Conservation (phyloP, 129 eudicot species). For the Logfia minima region DNA sequence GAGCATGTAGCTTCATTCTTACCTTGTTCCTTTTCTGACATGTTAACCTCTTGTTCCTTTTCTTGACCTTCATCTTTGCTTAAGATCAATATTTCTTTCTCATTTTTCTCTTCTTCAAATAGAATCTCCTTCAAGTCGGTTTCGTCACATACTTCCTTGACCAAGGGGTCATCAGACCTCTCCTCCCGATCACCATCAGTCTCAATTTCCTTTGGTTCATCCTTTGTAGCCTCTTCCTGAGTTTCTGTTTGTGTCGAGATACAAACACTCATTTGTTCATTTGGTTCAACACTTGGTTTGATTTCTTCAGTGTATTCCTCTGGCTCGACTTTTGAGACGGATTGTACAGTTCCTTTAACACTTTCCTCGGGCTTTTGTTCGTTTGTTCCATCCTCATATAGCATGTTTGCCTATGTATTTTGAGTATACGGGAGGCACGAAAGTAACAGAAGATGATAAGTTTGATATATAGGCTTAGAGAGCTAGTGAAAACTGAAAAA, state of each 20-base stretch:
- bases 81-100: neutral
- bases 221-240: slow-evolving; percentile 9
- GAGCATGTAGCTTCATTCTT: neutral
- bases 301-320: slow-evolving; percentile 23
- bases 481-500: neutral
- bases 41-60: slow-evolving; percentile 16
- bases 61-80: slow-evolving; percentile 22
- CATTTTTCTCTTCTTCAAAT: slow-evolving; percentile 15
- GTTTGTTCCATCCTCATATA: slow-evolving; percentile 10
- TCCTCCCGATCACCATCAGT: slow-evolving; percentile 13
- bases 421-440: neutral
- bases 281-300: slow-evolving; percentile 20
- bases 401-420: slow-evolving; percentile 17
- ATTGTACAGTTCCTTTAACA: neutral
- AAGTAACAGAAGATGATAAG: neutral
- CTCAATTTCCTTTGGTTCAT: slow-evolving; percentile 15
- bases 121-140: neutral
- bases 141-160: slow-evolving; percentile 25
- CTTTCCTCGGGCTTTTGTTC: slow-evolving; percentile 22
- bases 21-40: too few relatives aligned
- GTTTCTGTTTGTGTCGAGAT: slow-evolving; percentile 16
- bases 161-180: neutral
- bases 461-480: neutral
- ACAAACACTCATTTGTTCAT: slow-evolving; percentile 17
- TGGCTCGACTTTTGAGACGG: slow-evolving; percentile 17